Percentiles rank a stretch among this genome's conserved stretches.
phyloP scores from a whole-genome alignment of 768 basidiomycete species.

The Tricholoma saponaceum region DNA sequence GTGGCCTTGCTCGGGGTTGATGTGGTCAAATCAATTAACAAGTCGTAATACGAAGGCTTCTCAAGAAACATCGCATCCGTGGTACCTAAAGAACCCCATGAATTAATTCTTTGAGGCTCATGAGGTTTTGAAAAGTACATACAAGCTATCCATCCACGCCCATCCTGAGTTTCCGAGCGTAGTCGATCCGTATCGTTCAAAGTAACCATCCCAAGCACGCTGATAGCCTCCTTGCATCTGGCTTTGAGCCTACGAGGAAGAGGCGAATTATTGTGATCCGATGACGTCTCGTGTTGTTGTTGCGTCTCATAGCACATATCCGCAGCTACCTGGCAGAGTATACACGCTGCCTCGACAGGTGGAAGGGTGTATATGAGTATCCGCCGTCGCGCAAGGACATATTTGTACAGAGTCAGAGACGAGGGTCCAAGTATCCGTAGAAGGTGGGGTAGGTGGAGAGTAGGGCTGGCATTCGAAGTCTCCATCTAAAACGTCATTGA shows the following conservation, averaged over 20 bases:
- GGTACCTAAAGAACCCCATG: conserved; percentile 42
- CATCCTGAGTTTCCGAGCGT: conserved; percentile 48
- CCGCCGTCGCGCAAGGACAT: conserved; percentile 67
- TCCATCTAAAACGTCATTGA: conserved; percentile 17
- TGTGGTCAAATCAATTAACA: conserved; percentile 76
- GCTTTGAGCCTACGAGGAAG: conserved; percentile 23
- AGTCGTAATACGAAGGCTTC: conserved; percentile 73
- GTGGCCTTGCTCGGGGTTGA: conserved; percentile 55
- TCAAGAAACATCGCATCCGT: conserved; percentile 85
- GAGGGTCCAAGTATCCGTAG: conserved; percentile 78
- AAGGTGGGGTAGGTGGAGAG: conserved; percentile 70
- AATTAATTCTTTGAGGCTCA: neutral
- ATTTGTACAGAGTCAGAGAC: conserved; percentile 73
- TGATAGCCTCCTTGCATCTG: conserved; percentile 50
- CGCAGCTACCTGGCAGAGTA: conserved; percentile 67
- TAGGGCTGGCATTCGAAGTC: conserved; percentile 40
- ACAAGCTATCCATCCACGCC: conserved; percentile 84
- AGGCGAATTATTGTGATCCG: conserved; percentile 2
- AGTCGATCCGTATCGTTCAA: conserved; percentile 68
- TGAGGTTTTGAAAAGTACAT: conserved; percentile 19
- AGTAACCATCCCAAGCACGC: conserved; percentile 77
- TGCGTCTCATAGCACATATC: conserved; percentile 46
- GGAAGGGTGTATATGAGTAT: conserved; percentile 80
- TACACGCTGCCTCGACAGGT: conserved; percentile 75
- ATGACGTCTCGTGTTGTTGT: conserved; percentile 22